These are phyloP conservation scores for Helotiales sp. DNA, from an alignment of 2,329 filamentous ascomycete species.

Conservation along the genomic window DNA sequence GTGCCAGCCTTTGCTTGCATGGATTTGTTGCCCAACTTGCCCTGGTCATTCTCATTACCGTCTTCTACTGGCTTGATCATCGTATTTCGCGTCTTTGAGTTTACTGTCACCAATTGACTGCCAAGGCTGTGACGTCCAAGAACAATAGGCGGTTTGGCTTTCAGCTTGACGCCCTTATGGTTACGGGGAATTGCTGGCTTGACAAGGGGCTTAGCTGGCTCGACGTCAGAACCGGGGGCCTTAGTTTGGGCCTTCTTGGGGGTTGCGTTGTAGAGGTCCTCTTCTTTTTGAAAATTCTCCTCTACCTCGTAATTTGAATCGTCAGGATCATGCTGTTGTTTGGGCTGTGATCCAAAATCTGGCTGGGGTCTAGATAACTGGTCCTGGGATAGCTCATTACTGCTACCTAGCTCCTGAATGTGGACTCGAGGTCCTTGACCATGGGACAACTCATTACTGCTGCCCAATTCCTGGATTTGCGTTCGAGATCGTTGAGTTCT, in stretches of 20 bases:
- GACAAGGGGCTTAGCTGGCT: background rate
- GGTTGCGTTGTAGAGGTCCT: background rate
- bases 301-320: background rate
- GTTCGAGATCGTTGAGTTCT: background rate
- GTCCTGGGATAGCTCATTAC: background rate
- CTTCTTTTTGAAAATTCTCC: background rate
- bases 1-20: background rate
- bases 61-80: background rate
- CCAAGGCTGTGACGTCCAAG: background rate
- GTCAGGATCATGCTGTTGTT: background rate
- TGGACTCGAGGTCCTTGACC: background rate
- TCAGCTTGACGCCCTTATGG: conserved; percentile 14
- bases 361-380: background rate
- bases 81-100: background rate
- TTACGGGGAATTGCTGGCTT: background rate
- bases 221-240: background rate
- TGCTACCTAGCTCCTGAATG: background rate
- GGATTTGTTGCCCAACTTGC: background rate
- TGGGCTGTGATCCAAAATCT: background rate
- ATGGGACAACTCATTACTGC: background rate
- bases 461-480: background rate
- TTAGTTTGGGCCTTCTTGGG: background rate
- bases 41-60: background rate
- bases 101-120: background rate
- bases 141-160: conserved; percentile 25